phyloP scores from a whole-genome alignment of 148 eudicot genomes.

The Arbutus unedo region DNA sequence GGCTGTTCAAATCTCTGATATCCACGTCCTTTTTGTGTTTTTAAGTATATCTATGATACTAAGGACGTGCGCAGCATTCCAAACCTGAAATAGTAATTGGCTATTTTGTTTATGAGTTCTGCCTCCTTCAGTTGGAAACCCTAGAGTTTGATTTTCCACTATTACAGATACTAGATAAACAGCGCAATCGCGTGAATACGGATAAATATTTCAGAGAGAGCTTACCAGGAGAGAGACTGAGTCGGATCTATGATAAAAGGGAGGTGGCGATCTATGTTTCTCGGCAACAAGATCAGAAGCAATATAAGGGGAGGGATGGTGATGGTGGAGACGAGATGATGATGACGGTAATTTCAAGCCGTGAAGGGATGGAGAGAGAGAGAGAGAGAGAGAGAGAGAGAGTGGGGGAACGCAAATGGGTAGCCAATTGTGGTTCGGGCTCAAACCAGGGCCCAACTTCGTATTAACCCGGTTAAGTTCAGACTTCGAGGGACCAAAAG shows the following conservation, averaged over 20 bases:
- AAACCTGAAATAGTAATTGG: neutral
- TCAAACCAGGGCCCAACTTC: constrained; percentile 9
- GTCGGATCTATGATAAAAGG: neutral
- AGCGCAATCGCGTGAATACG: neutral
- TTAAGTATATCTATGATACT: neutral
- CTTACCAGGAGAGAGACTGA: constrained; percentile 1
- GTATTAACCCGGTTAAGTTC: neutral
- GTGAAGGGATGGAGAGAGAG: constrained; percentile 16
- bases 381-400: neutral
- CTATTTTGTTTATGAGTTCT: neutral
- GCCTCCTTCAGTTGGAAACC: neutral
- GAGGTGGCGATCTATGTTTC: constrained; percentile 15
- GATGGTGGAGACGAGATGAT: neutral
- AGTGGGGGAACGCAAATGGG: neutral
- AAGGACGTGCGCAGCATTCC: neutral
- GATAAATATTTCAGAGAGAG: neutral
- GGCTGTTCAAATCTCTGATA: neutral
- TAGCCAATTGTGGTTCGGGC: neutral
- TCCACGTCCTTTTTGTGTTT: neutral
- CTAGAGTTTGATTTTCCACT: neutral
- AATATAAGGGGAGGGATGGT: neutral
- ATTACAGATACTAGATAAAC: neutral
- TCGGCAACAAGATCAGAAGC: neutral
- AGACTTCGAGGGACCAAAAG: too few relatives aligned
- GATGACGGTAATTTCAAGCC: constrained; percentile 13